phyloP scores from a whole-genome alignment of 768 basidiomycete species.

The Suillus variegatus region DNA sequence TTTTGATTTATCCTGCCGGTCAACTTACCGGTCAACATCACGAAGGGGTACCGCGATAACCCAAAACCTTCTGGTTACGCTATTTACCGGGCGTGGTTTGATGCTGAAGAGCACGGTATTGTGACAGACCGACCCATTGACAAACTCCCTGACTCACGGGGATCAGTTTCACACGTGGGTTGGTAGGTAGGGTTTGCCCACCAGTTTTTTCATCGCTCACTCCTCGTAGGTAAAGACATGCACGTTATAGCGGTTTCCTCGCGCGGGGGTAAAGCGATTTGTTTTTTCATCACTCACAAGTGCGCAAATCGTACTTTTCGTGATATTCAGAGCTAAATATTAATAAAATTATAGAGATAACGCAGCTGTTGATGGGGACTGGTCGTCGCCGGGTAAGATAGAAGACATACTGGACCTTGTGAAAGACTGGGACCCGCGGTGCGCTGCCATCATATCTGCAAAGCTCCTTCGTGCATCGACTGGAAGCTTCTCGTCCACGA shows the following conservation, averaged over 20 bases:
- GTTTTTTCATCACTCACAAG: conserved; percentile 26
- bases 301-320: conserved; percentile 1
- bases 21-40: neutral
- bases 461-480: conserved; percentile 32
- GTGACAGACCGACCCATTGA: conserved; percentile 22
- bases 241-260: conserved; percentile 23
- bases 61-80: conserved; percentile 23
- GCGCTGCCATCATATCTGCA: conserved; percentile 23
- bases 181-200: conserved; percentile 11
- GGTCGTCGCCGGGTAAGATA: conserved; percentile 23
- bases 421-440: conserved; percentile 27
- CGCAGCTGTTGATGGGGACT: conserved; percentile 21
- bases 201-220: neutral
- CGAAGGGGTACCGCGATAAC: conserved; percentile 24
- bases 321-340: neutral
- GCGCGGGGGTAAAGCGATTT: conserved; percentile 16
- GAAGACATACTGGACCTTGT: conserved; percentile 24
- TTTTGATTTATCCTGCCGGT: neutral
- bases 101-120: conserved; percentile 20
- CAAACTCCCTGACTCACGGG: conserved; percentile 14
- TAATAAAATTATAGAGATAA: conserved; percentile 14
- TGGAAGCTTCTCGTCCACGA: conserved; percentile 42
- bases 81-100: conserved; percentile 29
- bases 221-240: conserved; percentile 15
- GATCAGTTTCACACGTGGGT: conserved; percentile 22